Percentiles rank a stretch among this genome's conserved stretches.
Conservation (phyloP, 176 grass and related monocot genomes). For the Thalia dealbata region DNA sequence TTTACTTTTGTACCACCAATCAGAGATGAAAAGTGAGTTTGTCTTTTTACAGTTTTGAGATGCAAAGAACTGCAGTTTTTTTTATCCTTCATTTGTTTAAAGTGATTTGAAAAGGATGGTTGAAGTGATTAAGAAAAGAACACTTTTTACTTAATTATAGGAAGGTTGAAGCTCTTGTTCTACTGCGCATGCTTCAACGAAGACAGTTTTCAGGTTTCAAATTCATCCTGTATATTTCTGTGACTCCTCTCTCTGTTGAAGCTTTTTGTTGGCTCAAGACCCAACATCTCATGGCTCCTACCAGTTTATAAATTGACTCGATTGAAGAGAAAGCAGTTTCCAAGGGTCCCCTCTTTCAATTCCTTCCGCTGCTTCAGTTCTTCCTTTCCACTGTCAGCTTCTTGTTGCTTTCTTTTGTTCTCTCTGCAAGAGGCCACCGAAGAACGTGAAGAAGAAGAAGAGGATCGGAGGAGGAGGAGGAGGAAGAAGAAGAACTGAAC, state of each 20-base stretch:
- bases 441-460: not conserved
- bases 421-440: not conserved
- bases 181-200: too few relatives aligned
- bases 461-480: not conserved
- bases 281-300: not conserved
- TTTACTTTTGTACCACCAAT: not conserved
- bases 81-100: too few relatives aligned
- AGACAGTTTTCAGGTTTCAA: not conserved
- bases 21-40: not conserved
- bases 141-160: too few relatives aligned
- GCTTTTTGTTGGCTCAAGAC: not conserved
- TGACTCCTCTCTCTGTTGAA: not conserved
- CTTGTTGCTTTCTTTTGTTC: not conserved
- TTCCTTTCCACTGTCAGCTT: too few relatives aligned
- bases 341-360: not conserved
- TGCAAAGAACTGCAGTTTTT: not conserved
- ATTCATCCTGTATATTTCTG: not conserved
- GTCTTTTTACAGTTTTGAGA: not conserved
- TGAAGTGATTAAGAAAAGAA: too few relatives aligned
- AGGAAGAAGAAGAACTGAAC: not conserved
- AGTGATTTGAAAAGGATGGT: too few relatives aligned
- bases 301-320: not conserved
- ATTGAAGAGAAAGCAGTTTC: not conserved
- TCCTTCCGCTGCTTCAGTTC: too few relatives aligned
- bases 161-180: too few relatives aligned